Percentiles rank a stretch among this genome's conserved stretches.
Conservation (phyloP, 805 yeast genomes). For the Sugiyamaella lignohabitans region DNA sequence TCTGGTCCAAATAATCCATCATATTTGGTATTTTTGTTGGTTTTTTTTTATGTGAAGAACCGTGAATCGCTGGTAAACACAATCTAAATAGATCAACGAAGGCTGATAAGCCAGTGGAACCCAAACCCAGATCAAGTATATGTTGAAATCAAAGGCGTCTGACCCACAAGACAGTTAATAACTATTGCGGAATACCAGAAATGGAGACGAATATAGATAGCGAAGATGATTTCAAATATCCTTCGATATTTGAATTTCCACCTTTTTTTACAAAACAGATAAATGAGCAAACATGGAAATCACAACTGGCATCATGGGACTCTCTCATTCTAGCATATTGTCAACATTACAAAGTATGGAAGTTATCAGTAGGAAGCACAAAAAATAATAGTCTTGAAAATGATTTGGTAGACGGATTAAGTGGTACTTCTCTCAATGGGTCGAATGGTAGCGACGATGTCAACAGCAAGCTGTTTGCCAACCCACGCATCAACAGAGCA, state of each 20-base stretch:
- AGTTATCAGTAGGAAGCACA: constrained; percentile 35
- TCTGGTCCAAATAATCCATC: no score
- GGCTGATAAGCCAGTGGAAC: no score
- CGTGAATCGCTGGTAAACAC: no score
- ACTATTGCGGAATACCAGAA: no score
- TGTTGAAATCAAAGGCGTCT: no score
- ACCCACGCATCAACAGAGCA: constrained; percentile 31
- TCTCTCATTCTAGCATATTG: constrained; percentile 58
- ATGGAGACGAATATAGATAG: no score
- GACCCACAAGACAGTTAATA: no score
- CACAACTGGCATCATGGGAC: constrained; percentile 78
- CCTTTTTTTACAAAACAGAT: constrained; percentile 91
- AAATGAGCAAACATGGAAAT: constrained; percentile 65
- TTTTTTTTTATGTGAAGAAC: no score
- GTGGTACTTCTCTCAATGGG: constrained; percentile 11
- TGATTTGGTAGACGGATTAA: constrained; percentile 22
- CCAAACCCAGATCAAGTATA: no score
- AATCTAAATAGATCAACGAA: no score
- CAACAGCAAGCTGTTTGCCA: constrained; percentile 28
- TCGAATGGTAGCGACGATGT: constrained; percentile 8
- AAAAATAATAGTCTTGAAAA: background rate
- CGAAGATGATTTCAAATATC: constrained; percentile 29
- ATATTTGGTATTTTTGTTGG: no score
- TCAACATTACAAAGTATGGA: constrained; percentile 49
- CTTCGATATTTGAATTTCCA: constrained; percentile 67